Percentiles rank a stretch among this genome's conserved stretches.
Evolutionary conservation across 106 monocot species (phyloP).

Genomic region (Platanthera zijinensis): DNA sequence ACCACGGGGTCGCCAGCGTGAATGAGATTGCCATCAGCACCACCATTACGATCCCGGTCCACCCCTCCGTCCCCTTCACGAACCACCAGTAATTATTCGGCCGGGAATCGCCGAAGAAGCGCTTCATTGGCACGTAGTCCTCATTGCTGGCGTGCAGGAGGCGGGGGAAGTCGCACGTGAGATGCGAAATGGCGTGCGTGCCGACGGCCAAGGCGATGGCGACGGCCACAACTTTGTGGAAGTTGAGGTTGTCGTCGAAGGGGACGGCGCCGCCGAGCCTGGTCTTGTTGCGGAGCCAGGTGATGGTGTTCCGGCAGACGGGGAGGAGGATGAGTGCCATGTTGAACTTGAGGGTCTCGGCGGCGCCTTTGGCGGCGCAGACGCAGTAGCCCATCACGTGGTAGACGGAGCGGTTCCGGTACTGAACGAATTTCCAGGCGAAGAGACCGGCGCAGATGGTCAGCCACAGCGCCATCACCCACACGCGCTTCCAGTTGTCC

Average conservation of each 20-base stretch:
- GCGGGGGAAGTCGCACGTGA: conserved; percentile 91
- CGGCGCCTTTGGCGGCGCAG: conserved; percentile 83
- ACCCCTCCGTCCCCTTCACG: conserved; percentile 87
- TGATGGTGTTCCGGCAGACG: conserved; percentile 91
- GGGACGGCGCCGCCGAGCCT: conserved; percentile 50
- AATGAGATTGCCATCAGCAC: conserved; percentile 78
- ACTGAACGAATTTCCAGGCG: conserved; percentile 84
- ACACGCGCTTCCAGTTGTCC: conserved; percentile 80
- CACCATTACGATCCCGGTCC: conserved; percentile 87
- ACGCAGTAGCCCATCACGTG: conserved; percentile 96
- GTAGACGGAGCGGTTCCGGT: conserved; percentile 56
- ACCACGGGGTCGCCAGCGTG: conserved; percentile 71
- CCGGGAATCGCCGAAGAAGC: conserved; percentile 47
- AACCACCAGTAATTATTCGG: conserved; percentile 98
- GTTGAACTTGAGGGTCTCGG: conserved; percentile 94
- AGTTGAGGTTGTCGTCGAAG: conserved; percentile 91
- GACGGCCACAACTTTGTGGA: conserved; percentile 86
- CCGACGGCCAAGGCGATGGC: conserved; percentile 51
- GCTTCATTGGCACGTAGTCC: conserved; percentile 66
- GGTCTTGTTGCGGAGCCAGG: conserved; percentile 81
- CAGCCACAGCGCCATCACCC: conserved; percentile 83
- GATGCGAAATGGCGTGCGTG: conserved; percentile 57
- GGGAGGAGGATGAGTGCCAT: conserved; percentile 95
- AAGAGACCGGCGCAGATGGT: conserved; percentile 55
- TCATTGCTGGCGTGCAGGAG: conserved; percentile 59